Percentiles rank a stretch among this genome's conserved stretches.
Evolutionary conservation across 2,329 filamentous ascomycete genomes (phyloP).

Genomic region (Colletotrichum filicis): DNA sequence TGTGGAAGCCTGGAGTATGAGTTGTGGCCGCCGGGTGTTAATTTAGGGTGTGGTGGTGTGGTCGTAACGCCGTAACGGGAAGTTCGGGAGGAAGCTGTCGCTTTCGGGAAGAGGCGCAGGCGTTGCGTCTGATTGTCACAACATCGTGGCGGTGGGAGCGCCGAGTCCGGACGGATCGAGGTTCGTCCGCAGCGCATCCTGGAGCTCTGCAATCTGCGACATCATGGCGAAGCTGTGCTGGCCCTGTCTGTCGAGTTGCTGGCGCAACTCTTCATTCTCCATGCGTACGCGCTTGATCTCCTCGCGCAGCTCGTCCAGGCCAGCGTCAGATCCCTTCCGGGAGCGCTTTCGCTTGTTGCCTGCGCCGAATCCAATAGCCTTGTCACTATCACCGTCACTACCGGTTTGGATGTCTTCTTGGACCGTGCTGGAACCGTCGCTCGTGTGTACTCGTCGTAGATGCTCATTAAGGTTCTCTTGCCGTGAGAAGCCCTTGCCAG

Average conservation of each 20-base stretch:
- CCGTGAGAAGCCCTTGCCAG: conserved; percentile 89
- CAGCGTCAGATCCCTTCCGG: conserved; percentile 45
- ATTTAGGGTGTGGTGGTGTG: conserved; percentile 20
- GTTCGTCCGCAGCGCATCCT: conserved; percentile 51
- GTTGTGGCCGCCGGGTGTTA: conserved; percentile 16
- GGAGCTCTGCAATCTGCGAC: conserved; percentile 59
- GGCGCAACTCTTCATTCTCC: conserved; percentile 70
- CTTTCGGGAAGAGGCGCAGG: conserved; percentile 13
- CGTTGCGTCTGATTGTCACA: conserved; percentile 39
- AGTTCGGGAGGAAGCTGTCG: conserved; percentile 5
- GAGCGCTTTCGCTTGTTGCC: conserved; percentile 60
- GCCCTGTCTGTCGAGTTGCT: conserved; percentile 60
- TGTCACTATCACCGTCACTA: conserved; percentile 60
- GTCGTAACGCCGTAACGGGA: conserved; percentile 28
- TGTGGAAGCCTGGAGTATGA: conserved; percentile 17
- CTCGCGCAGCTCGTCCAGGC: conserved; percentile 67
- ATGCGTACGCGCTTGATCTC: conserved; percentile 75
- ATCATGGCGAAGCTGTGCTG: conserved; percentile 59
- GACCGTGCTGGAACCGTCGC: conserved; percentile 51
- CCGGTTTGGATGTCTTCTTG: conserved; percentile 49
- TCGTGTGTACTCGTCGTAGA: conserved; percentile 85
- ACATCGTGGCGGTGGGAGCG: conserved; percentile 55
- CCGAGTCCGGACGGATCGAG: conserved; percentile 41
- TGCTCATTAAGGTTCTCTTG: conserved; percentile 96
- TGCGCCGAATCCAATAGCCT: conserved; percentile 41